Percentiles rank a stretch among this genome's conserved stretches.
phyloP scores from a whole-genome alignment of 768 basidiomycete species.

The Porphyrellus cyaneotinctus region DNA sequence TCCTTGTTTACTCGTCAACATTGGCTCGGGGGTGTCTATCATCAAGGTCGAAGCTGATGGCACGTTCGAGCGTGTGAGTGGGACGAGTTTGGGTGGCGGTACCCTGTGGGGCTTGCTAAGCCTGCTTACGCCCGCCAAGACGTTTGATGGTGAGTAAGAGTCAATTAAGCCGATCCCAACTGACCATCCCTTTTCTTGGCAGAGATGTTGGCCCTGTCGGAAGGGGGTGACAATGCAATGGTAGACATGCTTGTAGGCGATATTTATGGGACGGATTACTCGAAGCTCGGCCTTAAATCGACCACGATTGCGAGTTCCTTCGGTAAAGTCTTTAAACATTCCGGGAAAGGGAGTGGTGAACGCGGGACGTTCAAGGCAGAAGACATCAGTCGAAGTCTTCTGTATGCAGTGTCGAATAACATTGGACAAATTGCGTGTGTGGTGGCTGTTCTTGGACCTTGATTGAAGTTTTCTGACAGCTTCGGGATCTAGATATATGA shows the following conservation, averaged over 20 bases:
- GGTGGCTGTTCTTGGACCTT: conserved; percentile 7
- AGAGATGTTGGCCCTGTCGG: conserved; percentile 97
- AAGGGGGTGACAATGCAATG: conserved; percentile 85
- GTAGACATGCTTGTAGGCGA: conserved; percentile 99
- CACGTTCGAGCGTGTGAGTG: conserved; percentile 91
- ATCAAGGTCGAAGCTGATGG: conserved; percentile 97
- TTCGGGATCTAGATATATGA: conserved; percentile 66
- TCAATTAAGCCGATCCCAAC: neutral
- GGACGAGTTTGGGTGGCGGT: conserved; percentile 95
- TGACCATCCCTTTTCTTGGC: conserved; percentile 14
- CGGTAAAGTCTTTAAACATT: conserved; percentile 96
- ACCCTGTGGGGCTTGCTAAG: conserved; percentile 96
- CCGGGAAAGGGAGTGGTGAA: conserved; percentile 39
- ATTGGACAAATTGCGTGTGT: conserved; percentile 99
- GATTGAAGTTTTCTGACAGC: conserved; percentile 11
- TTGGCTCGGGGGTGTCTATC: conserved; percentile 95
- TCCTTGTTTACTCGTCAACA: conserved; percentile 95
- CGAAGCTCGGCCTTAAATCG: conserved; percentile 91
- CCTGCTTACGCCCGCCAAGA: conserved; percentile 89
- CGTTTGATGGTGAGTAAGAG: conserved; percentile 84
- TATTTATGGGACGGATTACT: conserved; percentile 98
- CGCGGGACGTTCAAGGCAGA: conserved; percentile 81
- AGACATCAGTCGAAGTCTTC: conserved; percentile 90
- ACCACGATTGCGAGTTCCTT: conserved; percentile 98
- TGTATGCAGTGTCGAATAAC: conserved; percentile 97